Evolutionary conservation across 176 grass and related monocot species (phyloP), one percentile per base, ranked within the genome.

Genomic region (Cenchrus fungigraminus): DNA sequence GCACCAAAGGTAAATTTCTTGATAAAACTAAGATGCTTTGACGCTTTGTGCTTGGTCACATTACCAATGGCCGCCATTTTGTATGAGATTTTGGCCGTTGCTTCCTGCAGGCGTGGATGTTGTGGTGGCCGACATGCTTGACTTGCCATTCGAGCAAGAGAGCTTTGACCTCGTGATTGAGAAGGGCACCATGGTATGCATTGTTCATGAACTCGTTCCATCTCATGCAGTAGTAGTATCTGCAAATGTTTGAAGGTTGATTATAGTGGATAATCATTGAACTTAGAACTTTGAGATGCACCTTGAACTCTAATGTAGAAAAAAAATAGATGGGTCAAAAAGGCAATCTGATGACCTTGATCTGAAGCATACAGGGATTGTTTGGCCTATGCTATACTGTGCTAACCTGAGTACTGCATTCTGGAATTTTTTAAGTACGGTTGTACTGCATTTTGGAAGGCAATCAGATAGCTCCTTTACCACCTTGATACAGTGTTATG

Each of bases 91-190:
- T 74, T 32, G 4, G 51, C 6, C 0, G 20, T 6, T 57, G 16
- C 13, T 51, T 29, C 60, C 62, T 82, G 49, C 68, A 97, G 95
- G 90, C 14, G 85, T 97, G 14, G 81, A 97, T n/a, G 95, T 92
- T 22, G 81, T 97, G 40, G 86, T 79, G 37, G 93, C 97, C 0
- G 90, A 99, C 84, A 94, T 99, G 97, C 93, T 99, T 12, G 86
- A 99, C 54, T 61, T 99, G 61, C 97, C 90, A 7, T 96, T 99
- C 9, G 74, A 88, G 56, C 37, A 17, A 0, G 93, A 86, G 68
- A 92, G 73, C 74, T 98, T 98, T 8, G 93, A 98, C 47, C 47
- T 95, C 0, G 93, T 96, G 15, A 91, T 96, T 1, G 91, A 96
- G 49, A 99, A 96, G 83, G 86, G 91, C 3, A 99, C 93, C 69